These are phyloP conservation scores for Coemansia sp. DNA, from an alignment of 192 early-diverging fungal species.

Conservation along the genomic window DNA sequence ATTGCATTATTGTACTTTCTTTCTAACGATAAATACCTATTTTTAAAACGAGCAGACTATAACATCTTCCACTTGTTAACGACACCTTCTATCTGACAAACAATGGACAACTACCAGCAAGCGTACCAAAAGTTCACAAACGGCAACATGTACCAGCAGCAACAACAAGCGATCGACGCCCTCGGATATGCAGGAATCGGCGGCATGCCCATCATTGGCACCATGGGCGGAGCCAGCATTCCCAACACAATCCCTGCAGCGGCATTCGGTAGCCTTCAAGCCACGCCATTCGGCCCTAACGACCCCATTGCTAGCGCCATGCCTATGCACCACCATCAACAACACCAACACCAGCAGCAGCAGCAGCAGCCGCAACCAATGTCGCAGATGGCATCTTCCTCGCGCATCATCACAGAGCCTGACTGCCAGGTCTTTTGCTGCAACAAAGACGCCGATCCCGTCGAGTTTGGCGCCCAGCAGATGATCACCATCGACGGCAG, in stretches of 20 bases:
- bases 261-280: background rate
- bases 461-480: slow-evolving; percentile 32
- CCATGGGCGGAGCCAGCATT: background rate
- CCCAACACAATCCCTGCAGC: background rate
- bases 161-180: slow-evolving; percentile 2
- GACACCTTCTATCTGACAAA: background rate
- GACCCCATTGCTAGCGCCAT: slow-evolving; percentile 3
- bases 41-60: background rate
- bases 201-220: slow-evolving; percentile 8
- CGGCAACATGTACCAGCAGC: background rate
- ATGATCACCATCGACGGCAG: slow-evolving; percentile 37
- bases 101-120: slow-evolving; percentile 15
- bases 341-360: slow-evolving; percentile 8
- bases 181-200: slow-evolving; percentile 3
- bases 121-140: slow-evolving; percentile 9
- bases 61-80: background rate
- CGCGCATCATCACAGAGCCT: slow-evolving; percentile 36
- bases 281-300: background rate
- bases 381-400: slow-evolving; percentile 24
- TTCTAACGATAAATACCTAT: background rate
- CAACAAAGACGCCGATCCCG: slow-evolving; percentile 18
- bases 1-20: background rate
- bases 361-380: slow-evolving; percentile 12
- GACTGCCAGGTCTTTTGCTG: slow-evolving; percentile 31
- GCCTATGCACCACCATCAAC: slow-evolving; percentile 6